Evolutionary conservation across 768 basidiomycete species (phyloP).

Genomic region (Boletus reticulatus): DNA sequence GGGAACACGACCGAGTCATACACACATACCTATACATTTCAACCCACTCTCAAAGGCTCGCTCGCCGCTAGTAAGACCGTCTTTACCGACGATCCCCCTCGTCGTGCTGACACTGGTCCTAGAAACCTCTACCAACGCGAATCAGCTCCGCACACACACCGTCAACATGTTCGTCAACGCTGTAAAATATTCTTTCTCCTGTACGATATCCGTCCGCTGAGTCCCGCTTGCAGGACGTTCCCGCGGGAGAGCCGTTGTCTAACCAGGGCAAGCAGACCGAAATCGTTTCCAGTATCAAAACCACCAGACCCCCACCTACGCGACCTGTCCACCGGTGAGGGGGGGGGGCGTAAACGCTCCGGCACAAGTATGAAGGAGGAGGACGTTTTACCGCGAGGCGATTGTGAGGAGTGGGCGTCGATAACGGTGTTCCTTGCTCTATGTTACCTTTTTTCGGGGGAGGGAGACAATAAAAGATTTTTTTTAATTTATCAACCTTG

Average conservation of each 20-base stretch:
- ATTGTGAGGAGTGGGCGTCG: neutral
- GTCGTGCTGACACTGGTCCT: neutral
- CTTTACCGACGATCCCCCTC: neutral
- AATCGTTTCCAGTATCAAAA: neutral
- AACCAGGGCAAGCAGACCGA: constrained; percentile 5
- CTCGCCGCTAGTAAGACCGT: neutral
- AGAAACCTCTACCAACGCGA: neutral
- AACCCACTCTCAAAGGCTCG: neutral
- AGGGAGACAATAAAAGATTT: too few relatives aligned
- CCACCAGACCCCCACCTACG: neutral
- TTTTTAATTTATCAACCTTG: neutral
- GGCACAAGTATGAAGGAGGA: neutral
- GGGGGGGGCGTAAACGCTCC: neutral
- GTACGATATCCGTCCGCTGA: neutral
- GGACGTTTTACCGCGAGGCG: neutral
- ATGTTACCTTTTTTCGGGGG: neutral
- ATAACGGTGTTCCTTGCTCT: neutral
- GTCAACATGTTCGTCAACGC: constrained; percentile 1
- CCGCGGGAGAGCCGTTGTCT: neutral
- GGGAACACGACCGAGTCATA: neutral
- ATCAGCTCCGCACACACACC: neutral
- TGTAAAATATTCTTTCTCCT: neutral
- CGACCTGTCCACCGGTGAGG: constrained; percentile 1
- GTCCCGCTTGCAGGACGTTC: neutral
- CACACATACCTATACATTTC: neutral